These are phyloP conservation scores for Glomus cerebriforme DNA, from an alignment of 192 early-diverging fungal species.

Conservation along the genomic window DNA sequence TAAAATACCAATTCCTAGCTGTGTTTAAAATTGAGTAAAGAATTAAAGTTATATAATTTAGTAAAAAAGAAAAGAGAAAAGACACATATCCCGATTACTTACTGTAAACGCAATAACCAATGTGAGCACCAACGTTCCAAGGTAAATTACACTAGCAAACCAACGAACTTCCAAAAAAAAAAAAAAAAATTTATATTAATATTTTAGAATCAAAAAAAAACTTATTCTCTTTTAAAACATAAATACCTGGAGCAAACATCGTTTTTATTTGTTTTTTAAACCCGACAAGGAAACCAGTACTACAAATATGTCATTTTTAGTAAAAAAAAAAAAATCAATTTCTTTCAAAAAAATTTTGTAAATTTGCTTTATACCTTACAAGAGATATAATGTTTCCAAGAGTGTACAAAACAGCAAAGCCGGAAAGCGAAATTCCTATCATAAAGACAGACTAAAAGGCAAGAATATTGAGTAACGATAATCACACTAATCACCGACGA, in stretches of 20 bases:
- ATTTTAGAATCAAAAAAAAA: conserved; percentile 23
- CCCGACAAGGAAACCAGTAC: conserved; percentile 89
- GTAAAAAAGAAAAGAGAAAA: not conserved
- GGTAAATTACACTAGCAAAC: conserved; percentile 73
- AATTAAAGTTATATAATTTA: conserved; percentile 4
- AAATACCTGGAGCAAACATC: conserved; percentile 66
- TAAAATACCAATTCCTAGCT: conserved; percentile 63
- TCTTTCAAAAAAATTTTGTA: not conserved
- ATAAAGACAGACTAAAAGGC: conserved; percentile 56
- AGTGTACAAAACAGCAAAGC: conserved; percentile 90
- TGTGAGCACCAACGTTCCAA: conserved; percentile 67
- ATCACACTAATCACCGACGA: not conserved
- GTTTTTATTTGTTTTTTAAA: conserved; percentile 86
- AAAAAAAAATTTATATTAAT: conserved; percentile 32
- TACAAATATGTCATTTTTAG: conserved; percentile 27
- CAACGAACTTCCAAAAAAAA: conserved; percentile 63
- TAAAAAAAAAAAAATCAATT: conserved; percentile 18
- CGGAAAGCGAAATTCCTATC: conserved; percentile 62
- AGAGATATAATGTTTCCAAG: conserved; percentile 88
- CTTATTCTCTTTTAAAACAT: not conserved
- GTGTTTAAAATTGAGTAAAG: conserved; percentile 28
- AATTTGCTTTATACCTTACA: conserved; percentile 48
- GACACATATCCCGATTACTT: conserved; percentile 7
- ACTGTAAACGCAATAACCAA: conserved; percentile 75
- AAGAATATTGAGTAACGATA: too few relatives aligned